These are phyloP conservation scores for Pezicula neosporulosa DNA, from an alignment of 2,329 filamentous ascomycete species.

Conservation along the genomic window DNA sequence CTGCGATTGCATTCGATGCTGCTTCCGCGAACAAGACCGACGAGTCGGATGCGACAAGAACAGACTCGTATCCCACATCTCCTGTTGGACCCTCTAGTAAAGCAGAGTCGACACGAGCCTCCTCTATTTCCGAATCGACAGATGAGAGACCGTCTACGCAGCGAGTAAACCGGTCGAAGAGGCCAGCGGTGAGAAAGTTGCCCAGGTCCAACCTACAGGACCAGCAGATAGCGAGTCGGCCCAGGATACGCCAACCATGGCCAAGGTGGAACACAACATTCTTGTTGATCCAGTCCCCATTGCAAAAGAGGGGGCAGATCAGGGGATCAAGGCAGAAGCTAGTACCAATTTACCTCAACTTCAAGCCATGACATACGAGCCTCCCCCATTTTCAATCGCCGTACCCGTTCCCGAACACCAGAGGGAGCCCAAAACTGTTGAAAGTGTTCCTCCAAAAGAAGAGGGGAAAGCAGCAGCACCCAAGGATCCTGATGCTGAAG, in stretches of 20 bases:
- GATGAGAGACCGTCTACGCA: conserved; percentile 55
- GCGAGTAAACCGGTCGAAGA: conserved; percentile 6
- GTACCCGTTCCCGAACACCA: neutral
- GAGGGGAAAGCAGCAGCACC: neutral
- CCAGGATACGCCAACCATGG: neutral
- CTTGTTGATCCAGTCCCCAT: neutral
- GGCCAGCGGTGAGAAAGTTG: neutral
- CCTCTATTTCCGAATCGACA: conserved; percentile 60
- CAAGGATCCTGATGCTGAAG: neutral
- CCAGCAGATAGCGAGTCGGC: neutral
- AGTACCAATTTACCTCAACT: neutral
- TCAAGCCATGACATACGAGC: conserved; percentile 1
- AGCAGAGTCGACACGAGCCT: conserved; percentile 59
- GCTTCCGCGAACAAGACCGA: conserved; percentile 33
- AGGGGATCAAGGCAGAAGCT: neutral
- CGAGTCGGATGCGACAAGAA: conserved; percentile 34
- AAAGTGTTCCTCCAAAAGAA: neutral
- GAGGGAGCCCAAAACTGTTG: neutral
- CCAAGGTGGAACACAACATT: neutral
- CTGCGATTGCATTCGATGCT: conserved; percentile 49
- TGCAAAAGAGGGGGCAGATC: neutral
- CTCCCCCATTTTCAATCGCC: neutral
- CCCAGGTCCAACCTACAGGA: neutral
- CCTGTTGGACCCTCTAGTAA: conserved; percentile 53
- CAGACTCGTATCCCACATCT: conserved; percentile 56